These are phyloP conservation scores for Mucor lusitanicus DNA, from an alignment of 371 early-diverging fungal genomes.

Conservation along the genomic window DNA sequence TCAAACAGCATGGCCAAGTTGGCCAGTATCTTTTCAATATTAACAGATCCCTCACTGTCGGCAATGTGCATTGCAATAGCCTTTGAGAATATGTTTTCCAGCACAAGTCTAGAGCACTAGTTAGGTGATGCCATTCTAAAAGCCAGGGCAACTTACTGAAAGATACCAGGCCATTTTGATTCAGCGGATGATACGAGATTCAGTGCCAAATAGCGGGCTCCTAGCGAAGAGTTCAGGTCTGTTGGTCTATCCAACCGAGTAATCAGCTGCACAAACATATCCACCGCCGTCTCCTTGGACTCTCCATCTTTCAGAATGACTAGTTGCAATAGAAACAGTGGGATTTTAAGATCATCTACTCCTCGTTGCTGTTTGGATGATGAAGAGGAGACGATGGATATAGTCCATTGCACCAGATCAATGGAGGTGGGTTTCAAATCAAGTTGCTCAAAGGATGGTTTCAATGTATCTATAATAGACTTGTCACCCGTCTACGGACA, in stretches of 20 bases:
- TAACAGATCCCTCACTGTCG: constrained; percentile 36
- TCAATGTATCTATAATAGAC: constrained; percentile 36
- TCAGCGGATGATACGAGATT: constrained; percentile 36
- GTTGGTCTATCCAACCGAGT: constrained; percentile 21
- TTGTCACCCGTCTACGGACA: constrained; percentile 29
- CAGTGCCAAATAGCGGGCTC: constrained; percentile 31
- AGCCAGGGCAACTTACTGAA: constrained; percentile 24
- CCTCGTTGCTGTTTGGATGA: constrained; percentile 5
- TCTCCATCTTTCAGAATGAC: constrained; percentile 19
- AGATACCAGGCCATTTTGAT: constrained; percentile 42
- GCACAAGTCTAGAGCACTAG: constrained; percentile 17
- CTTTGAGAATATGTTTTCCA: constrained; percentile 43
- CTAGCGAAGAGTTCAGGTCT: constrained; percentile 10
- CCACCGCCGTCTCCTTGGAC: constrained; percentile 18
- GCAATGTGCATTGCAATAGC: constrained; percentile 47
- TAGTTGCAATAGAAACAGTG: constrained; percentile 38
- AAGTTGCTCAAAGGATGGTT: constrained; percentile 38
- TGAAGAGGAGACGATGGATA: constrained; percentile 10
- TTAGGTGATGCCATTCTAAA: not conserved
- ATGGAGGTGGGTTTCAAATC: constrained; percentile 39
- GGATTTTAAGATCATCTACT: constrained; percentile 35
- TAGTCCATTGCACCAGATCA: constrained; percentile 40
- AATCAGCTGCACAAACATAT: constrained; percentile 37
- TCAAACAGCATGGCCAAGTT: constrained; percentile 44
- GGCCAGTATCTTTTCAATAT: constrained; percentile 39